Conservation (phyloP, 129 eudicot species). For the Gnaphalium uliginosum region DNA sequence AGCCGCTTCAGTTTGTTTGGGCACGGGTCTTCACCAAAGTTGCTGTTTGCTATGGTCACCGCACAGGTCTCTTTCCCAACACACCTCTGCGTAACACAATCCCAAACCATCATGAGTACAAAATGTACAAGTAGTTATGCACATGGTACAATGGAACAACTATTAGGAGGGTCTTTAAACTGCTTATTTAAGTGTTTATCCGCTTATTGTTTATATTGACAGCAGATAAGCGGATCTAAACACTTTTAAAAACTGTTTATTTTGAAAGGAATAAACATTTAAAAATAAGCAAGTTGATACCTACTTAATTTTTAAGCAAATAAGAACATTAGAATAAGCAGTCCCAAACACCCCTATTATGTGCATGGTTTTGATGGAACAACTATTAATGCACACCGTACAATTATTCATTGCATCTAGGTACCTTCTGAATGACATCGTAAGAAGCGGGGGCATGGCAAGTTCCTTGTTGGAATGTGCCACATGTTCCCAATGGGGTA, state of each 20-base stretch:
- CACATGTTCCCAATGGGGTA: conserved; percentile 59
- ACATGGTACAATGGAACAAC: background rate
- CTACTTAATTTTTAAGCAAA: too few species aligned
- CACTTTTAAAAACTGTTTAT: too few species aligned
- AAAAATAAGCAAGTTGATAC: too few species aligned
- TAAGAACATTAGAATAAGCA: too few species aligned
- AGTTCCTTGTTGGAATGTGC: conserved; percentile 49
- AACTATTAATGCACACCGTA: background rate
- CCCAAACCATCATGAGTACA: background rate
- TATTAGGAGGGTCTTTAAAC: too few species aligned
- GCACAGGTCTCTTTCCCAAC: conserved; percentile 55
- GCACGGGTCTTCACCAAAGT: conserved; percentile 63
- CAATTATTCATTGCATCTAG: background rate
- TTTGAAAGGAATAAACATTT: too few species aligned
- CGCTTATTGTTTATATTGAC: too few species aligned
- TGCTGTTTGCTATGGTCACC: conserved; percentile 48
- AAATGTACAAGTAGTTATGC: background rate
- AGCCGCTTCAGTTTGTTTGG: conserved; percentile 53
- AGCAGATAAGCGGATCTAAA: too few species aligned
- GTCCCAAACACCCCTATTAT: background rate
- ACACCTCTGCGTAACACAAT: conserved; percentile 45
- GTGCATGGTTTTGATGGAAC: background rate
- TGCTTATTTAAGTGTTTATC: too few species aligned
- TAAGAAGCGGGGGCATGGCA: conserved; percentile 51
- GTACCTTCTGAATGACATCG: conserved; percentile 41